Evolutionary conservation across 1,284 basidiomycete genomes (phyloP), one percentile per base, ranked within the genome.

Genomic region (Malassezia obtusa): DNA sequence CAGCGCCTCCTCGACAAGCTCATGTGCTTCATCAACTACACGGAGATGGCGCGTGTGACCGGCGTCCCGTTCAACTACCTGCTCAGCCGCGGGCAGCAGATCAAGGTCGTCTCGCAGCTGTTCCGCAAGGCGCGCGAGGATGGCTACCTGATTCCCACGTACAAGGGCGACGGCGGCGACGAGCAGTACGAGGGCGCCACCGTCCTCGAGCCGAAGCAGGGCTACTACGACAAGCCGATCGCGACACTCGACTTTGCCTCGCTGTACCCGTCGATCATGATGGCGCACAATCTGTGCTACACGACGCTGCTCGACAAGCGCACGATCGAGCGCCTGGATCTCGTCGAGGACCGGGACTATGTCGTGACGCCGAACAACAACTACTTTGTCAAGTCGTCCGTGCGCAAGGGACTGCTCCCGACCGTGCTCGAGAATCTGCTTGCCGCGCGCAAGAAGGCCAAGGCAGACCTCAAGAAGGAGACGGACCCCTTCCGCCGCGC

Each of bases 21-120:
- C 39, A 73, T 73, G 71, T 73, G 69, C 46, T 67, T 73, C 58
- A 72, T 73, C 63, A 73, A 73, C 55, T 73, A 73, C 49, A 67
- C 67, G 26, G 71, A 73, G 56, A 73, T 73, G 71, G 66, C 71
- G 22, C 60, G 71, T 45, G 71, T 73, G 14, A 73, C 71, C 8
- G 71, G 71, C 25, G 71, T 73, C 4, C 71, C 71, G n/a, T 73
- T 73, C 63, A 72, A 72, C 54, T 73, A 73, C 50, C 54, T 73
- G 25, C 63, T 73, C 12, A 68, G 69, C 12, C 65, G 71, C 25
- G 71, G 71, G 26, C 71, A 73, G 56, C 71, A 73, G 59, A 72
- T 73, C 60, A 73, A 73, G 58, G 71, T 73, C 36, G 60, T 73
- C 32, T 66, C 65, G 1, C 71, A 73, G 57, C 65, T 73, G 33